phyloP scores from a whole-genome alignment of 306 rosid genomes.

The Acacia melanoxylon region DNA sequence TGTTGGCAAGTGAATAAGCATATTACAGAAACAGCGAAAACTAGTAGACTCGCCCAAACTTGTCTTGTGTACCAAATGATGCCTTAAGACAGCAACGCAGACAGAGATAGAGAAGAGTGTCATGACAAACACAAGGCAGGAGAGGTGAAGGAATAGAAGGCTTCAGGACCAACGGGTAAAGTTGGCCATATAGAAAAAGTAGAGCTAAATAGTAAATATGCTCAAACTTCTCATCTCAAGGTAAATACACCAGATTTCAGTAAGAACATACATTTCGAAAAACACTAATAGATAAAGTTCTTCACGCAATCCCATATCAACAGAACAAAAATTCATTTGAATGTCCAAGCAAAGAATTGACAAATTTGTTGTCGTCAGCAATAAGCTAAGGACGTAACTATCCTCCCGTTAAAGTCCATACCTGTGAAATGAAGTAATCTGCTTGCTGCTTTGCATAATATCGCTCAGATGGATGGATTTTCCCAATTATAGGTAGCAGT shows the following conservation, averaged over 20 bases:
- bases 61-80: neutral
- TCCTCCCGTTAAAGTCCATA: constrained; percentile 28
- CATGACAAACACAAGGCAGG: constrained; percentile 2
- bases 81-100: neutral
- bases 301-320: constrained; percentile 23
- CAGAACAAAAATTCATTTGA: constrained; percentile 8
- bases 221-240: constrained; percentile 3
- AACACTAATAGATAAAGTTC: constrained; percentile 2
- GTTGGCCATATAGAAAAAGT: neutral
- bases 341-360: constrained; percentile 23
- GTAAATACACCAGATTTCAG: constrained; percentile 2
- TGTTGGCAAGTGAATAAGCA: neutral
- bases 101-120: neutral
- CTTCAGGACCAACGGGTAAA: neutral
- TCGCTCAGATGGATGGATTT: constrained; percentile 90
- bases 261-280: constrained; percentile 20
- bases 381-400: neutral
- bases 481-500: constrained; percentile 78
- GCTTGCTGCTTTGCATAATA: constrained; percentile 95
- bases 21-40: neutral
- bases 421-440: constrained; percentile 89
- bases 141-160: neutral
- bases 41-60: neutral
- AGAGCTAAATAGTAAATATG: neutral
- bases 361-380: neutral